A percentile compares a stretch with the other conserved stretches of the same genome.
These are phyloP conservation scores for Lichtheimia ramosa DNA, from an alignment of 371 early-diverging fungal genomes.

Conservation along the genomic window DNA sequence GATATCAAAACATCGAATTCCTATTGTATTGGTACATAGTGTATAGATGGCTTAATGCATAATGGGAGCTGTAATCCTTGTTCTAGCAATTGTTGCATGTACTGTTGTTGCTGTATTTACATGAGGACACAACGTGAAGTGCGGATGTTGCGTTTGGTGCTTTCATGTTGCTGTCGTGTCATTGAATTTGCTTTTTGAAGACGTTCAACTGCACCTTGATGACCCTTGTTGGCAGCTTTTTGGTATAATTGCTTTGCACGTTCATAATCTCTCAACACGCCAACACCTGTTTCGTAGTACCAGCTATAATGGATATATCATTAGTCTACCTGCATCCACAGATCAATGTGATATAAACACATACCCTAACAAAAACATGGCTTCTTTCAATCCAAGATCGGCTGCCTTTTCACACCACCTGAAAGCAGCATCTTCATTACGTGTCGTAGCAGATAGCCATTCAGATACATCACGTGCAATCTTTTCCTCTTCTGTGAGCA, in stretches of 20 bases:
- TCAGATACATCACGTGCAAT: constrained; percentile 36
- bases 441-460: constrained; percentile 24
- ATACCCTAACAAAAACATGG: constrained; percentile 43
- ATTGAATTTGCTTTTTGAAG: constrained; percentile 13
- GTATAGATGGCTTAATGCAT: no score
- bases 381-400: constrained; percentile 30
- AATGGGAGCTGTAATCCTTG: no score
- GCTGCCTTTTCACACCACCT: constrained; percentile 46
- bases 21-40: no score
- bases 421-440: constrained; percentile 52
- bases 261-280: constrained; percentile 31
- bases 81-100: no score
- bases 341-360: constrained; percentile 22
- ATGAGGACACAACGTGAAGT: constrained; percentile 5
- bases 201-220: constrained; percentile 19
- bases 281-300: constrained; percentile 52
- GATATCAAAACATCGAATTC: no score
- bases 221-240: constrained; percentile 34
- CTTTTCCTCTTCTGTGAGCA: constrained; percentile 16
- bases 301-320: constrained; percentile 23
- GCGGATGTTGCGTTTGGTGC: constrained; percentile 6
- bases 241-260: constrained; percentile 31
- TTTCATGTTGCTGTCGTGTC: constrained; percentile 20
- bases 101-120: background rate
- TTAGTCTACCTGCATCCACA: background rate